These are phyloP conservation scores for Acacia concinna DNA, from an alignment of 331 rosid species.

Conservation along the genomic window DNA sequence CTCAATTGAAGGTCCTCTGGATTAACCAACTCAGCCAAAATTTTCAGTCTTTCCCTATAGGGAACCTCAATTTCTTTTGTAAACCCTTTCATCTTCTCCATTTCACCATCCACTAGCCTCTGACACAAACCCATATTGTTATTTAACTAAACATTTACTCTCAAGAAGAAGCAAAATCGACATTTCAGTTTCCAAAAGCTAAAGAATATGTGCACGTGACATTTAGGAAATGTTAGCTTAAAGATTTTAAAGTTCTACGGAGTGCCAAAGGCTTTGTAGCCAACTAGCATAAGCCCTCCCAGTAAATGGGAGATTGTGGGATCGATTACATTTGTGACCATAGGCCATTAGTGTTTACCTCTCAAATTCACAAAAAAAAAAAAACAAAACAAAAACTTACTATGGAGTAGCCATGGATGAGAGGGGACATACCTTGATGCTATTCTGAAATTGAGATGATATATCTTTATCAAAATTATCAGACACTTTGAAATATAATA, in stretches of 20 bases:
- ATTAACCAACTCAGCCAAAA: slow-evolving; percentile 78
- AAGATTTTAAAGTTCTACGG: background rate
- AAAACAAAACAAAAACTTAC: too few species aligned
- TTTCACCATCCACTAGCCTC: slow-evolving; percentile 74
- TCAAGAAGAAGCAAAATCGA: background rate
- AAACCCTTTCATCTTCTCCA: slow-evolving; percentile 73
- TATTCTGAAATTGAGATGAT: slow-evolving; percentile 54
- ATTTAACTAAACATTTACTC: background rate
- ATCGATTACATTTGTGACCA: too few species aligned
- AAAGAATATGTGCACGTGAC: background rate
- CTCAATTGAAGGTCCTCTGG: slow-evolving; percentile 75
- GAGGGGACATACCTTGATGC: slow-evolving; percentile 55
- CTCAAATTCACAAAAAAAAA: too few species aligned
- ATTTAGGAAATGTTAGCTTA: background rate
- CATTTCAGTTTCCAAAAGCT: slow-evolving; percentile 1
- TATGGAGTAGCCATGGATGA: background rate
- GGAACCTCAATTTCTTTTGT: slow-evolving; percentile 61
- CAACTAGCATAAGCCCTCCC: too few species aligned
- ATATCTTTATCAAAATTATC: slow-evolving; percentile 65
- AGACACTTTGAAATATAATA: slow-evolving; percentile 69
- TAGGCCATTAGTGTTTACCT: too few species aligned
- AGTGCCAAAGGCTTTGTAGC: too few species aligned
- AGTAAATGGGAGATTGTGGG: too few species aligned
- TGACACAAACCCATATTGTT: slow-evolving; percentile 36
- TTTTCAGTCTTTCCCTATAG: slow-evolving; percentile 84